Conservation (phyloP, 768 basidiomycete genomes). For the Russula ochroleuca region DNA sequence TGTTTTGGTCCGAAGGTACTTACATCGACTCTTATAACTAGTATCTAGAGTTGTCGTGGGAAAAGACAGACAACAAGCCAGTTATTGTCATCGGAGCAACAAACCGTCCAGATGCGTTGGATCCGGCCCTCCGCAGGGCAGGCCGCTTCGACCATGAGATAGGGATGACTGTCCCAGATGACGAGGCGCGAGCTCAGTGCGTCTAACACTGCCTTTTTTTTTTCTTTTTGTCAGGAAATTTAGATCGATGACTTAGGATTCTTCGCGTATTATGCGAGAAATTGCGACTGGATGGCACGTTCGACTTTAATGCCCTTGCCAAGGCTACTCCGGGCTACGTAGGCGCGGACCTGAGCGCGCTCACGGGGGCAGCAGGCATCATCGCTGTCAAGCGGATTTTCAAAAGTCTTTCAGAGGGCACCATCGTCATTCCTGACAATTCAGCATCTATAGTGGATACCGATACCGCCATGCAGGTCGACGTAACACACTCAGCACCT, state of each 20-base stretch:
- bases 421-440: constrained; percentile 50
- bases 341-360: constrained; percentile 86
- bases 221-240: background rate
- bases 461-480: constrained; percentile 40
- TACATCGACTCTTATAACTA: background rate
- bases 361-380: constrained; percentile 91
- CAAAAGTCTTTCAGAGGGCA: constrained; percentile 58
- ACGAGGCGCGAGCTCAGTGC: constrained; percentile 84
- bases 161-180: constrained; percentile 94
- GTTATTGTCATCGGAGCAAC: constrained; percentile 96
- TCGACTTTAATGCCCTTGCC: constrained; percentile 80
- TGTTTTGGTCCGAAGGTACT: constrained; percentile 27
- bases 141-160: constrained; percentile 98
- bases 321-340: constrained; percentile 97
- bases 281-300: constrained; percentile 80
- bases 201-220: constrained; percentile 30
- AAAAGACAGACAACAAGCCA: constrained; percentile 87
- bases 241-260: constrained; percentile 51
- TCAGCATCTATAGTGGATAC: constrained; percentile 29
- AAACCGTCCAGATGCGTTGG: constrained; percentile 91
- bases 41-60: constrained; percentile 82
- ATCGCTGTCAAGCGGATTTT: constrained; percentile 97
- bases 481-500: constrained; percentile 27
- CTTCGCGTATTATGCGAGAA: constrained; percentile 80
- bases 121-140: constrained; percentile 87